Evolutionary conservation across 371 early-diverging fungal species (phyloP).

Genomic region (Neoconidiobolus thromboides): DNA sequence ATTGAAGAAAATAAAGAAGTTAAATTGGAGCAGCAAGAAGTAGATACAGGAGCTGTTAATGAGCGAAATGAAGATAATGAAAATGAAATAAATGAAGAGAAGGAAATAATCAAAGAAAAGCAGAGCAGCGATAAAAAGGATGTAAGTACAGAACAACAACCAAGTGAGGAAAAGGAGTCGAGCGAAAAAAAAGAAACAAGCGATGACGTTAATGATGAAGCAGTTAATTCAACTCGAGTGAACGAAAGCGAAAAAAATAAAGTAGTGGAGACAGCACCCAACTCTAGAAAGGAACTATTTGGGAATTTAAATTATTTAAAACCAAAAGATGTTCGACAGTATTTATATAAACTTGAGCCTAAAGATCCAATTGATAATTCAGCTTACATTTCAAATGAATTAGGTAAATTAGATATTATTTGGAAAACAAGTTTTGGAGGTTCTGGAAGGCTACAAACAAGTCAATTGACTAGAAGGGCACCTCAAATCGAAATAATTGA

Average conservation of each 20-base stretch:
- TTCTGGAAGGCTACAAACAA: slow-evolving; percentile 81
- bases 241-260: neutral
- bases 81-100: too few species aligned
- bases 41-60: too few species aligned
- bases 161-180: too few species aligned
- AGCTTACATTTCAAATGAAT: slow-evolving; percentile 40
- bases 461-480: slow-evolving; percentile 69
- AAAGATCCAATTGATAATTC: slow-evolving; percentile 14
- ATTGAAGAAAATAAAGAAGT: too few species aligned
- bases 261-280: slow-evolving; percentile 6
- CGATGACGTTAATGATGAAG: too few species aligned
- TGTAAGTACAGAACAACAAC: too few species aligned
- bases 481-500: slow-evolving; percentile 57
- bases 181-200: too few species aligned
- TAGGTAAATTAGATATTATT: slow-evolving; percentile 84
- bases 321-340: slow-evolving; percentile 72
- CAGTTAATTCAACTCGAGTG: neutral
- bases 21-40: too few species aligned
- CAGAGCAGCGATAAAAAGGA: too few species aligned
- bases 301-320: slow-evolving; percentile 30
- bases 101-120: too few species aligned
- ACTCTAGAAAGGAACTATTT: slow-evolving; percentile 20
- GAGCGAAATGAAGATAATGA: too few species aligned
- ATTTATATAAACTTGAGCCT: slow-evolving; percentile 66
- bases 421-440: slow-evolving; percentile 82